Conservation (phyloP, 2,329 filamentous ascomycete species). For the Botrytis galanthina region DNA sequence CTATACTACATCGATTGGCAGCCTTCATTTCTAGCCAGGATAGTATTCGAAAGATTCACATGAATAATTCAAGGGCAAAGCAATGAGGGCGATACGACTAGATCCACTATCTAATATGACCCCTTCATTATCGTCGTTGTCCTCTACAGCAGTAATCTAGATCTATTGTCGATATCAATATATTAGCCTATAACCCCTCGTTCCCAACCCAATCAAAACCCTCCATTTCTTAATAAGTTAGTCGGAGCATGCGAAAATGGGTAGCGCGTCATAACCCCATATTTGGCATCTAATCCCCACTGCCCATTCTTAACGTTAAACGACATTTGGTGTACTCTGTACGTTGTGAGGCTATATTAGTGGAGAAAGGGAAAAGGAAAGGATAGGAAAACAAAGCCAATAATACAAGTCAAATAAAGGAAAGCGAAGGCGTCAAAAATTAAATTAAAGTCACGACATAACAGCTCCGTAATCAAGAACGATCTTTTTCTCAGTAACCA, state of each 20-base stretch:
- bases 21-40: background rate
- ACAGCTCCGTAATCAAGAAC: background rate
- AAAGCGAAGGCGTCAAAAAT: background rate
- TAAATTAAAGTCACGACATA: background rate
- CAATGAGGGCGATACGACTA: background rate
- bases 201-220: conserved; percentile 10
- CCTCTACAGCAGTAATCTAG: background rate
- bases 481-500: background rate
- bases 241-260: conserved; percentile 5
- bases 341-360: background rate
- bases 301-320: background rate
- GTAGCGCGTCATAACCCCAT: background rate
- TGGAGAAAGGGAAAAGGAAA: background rate
- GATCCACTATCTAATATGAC: background rate
- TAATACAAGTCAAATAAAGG: background rate
- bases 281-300: background rate
- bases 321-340: background rate
- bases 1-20: background rate
- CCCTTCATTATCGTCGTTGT: background rate
- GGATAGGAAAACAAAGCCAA: background rate
- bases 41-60: background rate
- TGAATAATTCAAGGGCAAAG: background rate
- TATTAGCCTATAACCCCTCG: background rate
- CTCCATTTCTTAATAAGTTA: background rate
- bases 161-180: background rate